Evolutionary conservation across 2,329 filamentous ascomycete species (phyloP), one percentile per base, ranked within the genome.

Genomic region (Pseudogymnoascus sp.): DNA sequence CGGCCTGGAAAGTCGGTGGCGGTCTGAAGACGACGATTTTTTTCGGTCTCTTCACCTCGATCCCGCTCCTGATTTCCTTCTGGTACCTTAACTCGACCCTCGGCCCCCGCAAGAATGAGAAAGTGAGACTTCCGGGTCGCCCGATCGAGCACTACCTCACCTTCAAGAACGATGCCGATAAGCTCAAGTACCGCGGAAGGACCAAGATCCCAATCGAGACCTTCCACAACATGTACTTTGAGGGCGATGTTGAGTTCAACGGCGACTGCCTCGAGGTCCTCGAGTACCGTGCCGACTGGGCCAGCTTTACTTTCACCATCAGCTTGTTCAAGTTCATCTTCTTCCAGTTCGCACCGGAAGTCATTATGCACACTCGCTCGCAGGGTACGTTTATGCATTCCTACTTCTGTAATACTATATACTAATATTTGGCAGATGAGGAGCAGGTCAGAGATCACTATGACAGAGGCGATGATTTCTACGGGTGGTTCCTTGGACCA

Each of bases 381-480:
- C 93, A 97, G 79, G 88, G 88, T 88, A 78, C 67, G 79, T 65
- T 65, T 64, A 64, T 49, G 25, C 52, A 3, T 12, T 61, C n/a
- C 6, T 12, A 35, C 28, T 12, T 9, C 11, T 25, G 18, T 40
- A 40, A 16, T 41, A 25, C 49, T 12, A 25, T 41, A 38, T 21
- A 43, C 18, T 64, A 63, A 70, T 78, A 69, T 41, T 11, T 59
- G 52, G 37, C 68, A 91, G 93, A 97, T 70, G 93, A 97, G 83
- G 93, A 97, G 78, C 95, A 97, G 80, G 93, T 97, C 63, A 91
- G 93, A 74, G 91, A 93, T 76, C 92, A 97, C 81, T 99, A 99
- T 78, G 95, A 97, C 83, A 88, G 92, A 68, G 95, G 95, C 73
- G 92, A 99, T 75, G 95, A 97, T 78, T 96, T 97, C 80, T 99